Conservation (phyloP, 331 rosid genomes). For the Dryas integrifolia region DNA sequence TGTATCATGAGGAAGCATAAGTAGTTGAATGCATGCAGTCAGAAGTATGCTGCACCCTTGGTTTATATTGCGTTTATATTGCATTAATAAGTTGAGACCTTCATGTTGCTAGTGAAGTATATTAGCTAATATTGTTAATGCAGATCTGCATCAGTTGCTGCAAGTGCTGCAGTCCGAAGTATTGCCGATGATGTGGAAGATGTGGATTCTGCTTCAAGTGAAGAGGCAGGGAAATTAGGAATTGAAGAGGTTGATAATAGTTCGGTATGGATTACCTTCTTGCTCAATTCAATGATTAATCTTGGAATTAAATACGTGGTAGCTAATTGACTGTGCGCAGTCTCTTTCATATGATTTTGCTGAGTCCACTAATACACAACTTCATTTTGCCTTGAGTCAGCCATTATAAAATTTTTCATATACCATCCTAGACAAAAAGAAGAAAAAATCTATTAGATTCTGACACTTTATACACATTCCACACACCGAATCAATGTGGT, state of each 20-base stretch:
- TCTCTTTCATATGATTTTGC: background rate
- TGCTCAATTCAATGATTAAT: background rate
- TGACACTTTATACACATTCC: background rate
- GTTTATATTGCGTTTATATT: background rate
- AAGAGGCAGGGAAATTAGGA: slow-evolving; percentile 44
- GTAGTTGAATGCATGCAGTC: background rate
- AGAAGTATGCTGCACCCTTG: background rate
- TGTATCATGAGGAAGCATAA: background rate
- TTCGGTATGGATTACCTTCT: slow-evolving; percentile 59
- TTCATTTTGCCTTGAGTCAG: background rate
- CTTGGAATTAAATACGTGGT: background rate
- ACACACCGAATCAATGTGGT: background rate
- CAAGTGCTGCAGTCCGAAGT: slow-evolving; percentile 54
- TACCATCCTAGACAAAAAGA: too few relatives aligned
- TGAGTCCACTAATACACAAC: background rate
- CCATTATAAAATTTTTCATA: background rate
- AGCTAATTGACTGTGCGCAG: background rate
- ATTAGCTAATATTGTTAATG: slow-evolving; percentile 20
- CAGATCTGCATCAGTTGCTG: slow-evolving; percentile 80
- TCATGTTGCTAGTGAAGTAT: background rate
- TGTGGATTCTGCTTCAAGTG: slow-evolving; percentile 61
- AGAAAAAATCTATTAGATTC: too few relatives aligned
- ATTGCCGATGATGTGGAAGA: slow-evolving; percentile 44
- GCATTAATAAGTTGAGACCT: background rate
- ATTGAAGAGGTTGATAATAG: slow-evolving; percentile 63